Conservation (phyloP, 176 grass and related monocot species). For the Juncus effusus region DNA sequence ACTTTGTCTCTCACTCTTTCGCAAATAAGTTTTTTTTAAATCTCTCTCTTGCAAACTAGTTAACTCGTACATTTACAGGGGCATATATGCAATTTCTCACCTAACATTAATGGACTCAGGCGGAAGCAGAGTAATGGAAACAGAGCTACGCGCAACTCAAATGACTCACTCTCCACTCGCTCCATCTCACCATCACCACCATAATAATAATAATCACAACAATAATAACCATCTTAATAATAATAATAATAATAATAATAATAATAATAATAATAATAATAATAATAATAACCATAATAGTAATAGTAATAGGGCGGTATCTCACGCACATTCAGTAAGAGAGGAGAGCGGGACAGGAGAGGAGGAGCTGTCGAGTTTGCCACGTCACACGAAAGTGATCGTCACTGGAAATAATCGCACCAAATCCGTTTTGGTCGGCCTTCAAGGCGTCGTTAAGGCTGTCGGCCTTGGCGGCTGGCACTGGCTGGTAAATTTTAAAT, state of each 20-base stretch:
- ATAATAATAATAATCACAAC: too few relatives aligned
- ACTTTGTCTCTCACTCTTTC: background rate
- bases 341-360: conserved; percentile 32
- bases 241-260: too few relatives aligned
- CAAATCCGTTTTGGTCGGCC: conserved; percentile 41
- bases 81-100: conserved; percentile 17
- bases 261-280: too few relatives aligned
- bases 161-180: conserved; percentile 2
- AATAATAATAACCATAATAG: too few relatives aligned
- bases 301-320: background rate
- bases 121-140: conserved; percentile 32
- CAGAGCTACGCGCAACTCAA: conserved; percentile 26
- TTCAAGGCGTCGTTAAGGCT: conserved; percentile 38
- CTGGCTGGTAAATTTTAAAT: conserved; percentile 27
- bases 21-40: background rate
- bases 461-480: conserved; percentile 39
- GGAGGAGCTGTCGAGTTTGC: conserved; percentile 30
- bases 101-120: conserved; percentile 18
- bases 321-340: conserved; percentile 16
- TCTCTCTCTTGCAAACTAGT: too few relatives aligned
- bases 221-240: too few relatives aligned
- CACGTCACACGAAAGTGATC: conserved; percentile 42
- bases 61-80: conserved; percentile 6
- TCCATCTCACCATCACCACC: conserved; percentile 5
- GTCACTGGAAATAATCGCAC: conserved; percentile 40